phyloP scores from a whole-genome alignment of 345 rosid genomes.

The Lenwebbia sp. region DNA sequence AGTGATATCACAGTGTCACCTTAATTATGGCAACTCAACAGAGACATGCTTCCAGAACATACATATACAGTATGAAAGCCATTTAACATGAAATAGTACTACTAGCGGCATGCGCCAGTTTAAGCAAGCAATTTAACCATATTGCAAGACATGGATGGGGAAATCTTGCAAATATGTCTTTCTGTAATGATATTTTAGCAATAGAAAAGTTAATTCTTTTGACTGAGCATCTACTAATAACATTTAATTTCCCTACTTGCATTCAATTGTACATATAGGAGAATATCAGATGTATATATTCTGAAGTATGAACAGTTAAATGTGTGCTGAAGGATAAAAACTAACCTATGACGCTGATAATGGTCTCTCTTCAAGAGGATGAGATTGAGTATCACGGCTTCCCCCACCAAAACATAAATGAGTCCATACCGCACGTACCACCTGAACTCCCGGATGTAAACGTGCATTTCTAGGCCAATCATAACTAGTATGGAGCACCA shows the following conservation, averaged over 20 bases:
- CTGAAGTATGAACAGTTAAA: not conserved
- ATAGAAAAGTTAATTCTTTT: not conserved
- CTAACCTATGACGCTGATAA: constrained; percentile 25
- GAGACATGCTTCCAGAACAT: not conserved
- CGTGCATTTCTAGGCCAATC: constrained; percentile 56
- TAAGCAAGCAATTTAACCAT: not conserved
- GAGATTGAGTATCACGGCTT: constrained; percentile 70
- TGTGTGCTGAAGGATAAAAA: not conserved
- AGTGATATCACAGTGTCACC: not conserved
- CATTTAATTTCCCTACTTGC: not conserved
- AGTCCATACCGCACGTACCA: constrained; percentile 84
- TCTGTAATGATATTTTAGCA: not conserved
- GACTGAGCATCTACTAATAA: not conserved
- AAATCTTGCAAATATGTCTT: not conserved
- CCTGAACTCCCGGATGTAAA: constrained; percentile 58
- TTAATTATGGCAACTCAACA: not conserved
- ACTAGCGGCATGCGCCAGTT: not conserved
- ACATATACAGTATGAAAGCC: not conserved
- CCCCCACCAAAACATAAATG: constrained; percentile 69
- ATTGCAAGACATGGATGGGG: not conserved
- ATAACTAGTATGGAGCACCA: constrained; percentile 74
- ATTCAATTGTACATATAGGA: not conserved
- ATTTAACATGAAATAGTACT: not conserved
- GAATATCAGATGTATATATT: not conserved
- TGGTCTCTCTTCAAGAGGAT: constrained; percentile 40